These are phyloP conservation scores for Hansenula sp. DNA, from an alignment of 1,139 yeast species.

Conservation along the genomic window DNA sequence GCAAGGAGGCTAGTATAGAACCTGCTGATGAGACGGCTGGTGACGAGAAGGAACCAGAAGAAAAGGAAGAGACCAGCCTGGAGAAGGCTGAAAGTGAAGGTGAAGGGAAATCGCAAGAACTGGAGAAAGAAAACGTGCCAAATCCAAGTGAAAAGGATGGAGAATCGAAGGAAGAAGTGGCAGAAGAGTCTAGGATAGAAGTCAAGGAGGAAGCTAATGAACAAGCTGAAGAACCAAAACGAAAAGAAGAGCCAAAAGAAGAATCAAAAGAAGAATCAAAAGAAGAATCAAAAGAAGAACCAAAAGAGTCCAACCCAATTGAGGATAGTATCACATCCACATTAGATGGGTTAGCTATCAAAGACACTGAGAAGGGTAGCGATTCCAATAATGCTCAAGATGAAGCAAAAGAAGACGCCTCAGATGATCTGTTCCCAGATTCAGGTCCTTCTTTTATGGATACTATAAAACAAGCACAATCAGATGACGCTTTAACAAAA, in stretches of 20 bases:
- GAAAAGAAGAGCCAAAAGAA: neutral
- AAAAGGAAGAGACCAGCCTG: constrained; percentile 13
- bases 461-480: constrained; percentile 25
- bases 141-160: constrained; percentile 7
- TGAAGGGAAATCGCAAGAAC: too few species aligned
- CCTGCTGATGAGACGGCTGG: constrained; percentile 34
- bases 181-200: constrained; percentile 5
- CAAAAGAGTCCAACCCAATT: neutral
- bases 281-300: constrained; percentile 3
- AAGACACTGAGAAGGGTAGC: neutral
- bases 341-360: constrained; percentile 1
- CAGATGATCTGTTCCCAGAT: constrained; percentile 15
- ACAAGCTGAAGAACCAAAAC: neutral
- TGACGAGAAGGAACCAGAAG: constrained; percentile 36
- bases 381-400: neutral
- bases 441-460: constrained; percentile 25
- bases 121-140: too few species aligned
- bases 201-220: constrained; percentile 1
- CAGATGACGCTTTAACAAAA: constrained; percentile 23
- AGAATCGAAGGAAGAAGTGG: constrained; percentile 3
- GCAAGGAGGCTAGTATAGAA: constrained; percentile 15
- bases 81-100: constrained; percentile 10
- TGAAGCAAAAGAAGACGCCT: neutral
- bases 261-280: constrained; percentile 8
- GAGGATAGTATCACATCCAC: constrained; percentile 2